A percentile compares a stretch with the other conserved stretches of the same genome.
These are phyloP conservation scores for Yarrowia porcina DNA, from an alignment of 805 yeast species.

Conservation along the genomic window DNA sequence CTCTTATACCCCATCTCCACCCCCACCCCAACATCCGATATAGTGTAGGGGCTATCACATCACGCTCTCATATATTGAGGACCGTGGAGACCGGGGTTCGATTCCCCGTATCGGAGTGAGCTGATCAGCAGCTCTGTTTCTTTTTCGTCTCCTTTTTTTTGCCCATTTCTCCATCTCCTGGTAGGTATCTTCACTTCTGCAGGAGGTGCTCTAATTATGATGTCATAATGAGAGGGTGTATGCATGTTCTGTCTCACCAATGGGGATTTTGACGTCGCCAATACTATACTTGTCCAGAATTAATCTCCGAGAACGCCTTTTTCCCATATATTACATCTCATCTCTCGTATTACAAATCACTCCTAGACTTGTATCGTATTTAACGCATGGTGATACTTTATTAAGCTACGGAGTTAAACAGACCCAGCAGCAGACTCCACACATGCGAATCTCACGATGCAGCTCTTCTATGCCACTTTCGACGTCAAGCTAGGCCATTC, in stretches of 20 bases:
- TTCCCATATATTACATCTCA: too few relatives aligned
- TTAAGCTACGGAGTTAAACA: background rate
- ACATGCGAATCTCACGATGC: background rate
- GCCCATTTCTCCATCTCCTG: background rate
- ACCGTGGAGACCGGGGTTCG: conserved; percentile 25
- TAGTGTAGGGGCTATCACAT: conserved; percentile 24
- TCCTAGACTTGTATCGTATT: too few relatives aligned
- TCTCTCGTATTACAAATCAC: background rate
- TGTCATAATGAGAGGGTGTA: background rate
- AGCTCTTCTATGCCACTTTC: conserved; percentile 24
- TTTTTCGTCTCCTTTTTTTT: background rate
- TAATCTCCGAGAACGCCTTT: too few relatives aligned
- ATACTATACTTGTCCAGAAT: too few relatives aligned
- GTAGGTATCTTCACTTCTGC: background rate
- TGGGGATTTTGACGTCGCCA: too few relatives aligned
- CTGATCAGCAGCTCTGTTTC: background rate
- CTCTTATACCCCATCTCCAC: too few relatives aligned
- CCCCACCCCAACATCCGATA: background rate
- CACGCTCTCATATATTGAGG: conserved; percentile 22
- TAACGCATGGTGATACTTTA: background rate
- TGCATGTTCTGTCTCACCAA: too few relatives aligned
- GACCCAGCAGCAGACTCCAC: background rate
- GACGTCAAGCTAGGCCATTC: conserved; percentile 23
- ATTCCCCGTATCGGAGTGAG: conserved; percentile 21
- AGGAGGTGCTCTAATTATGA: background rate